Evolutionary conservation across 2,329 filamentous ascomycete species (phyloP).

Genomic region (Penicillium sclerotigenum): DNA sequence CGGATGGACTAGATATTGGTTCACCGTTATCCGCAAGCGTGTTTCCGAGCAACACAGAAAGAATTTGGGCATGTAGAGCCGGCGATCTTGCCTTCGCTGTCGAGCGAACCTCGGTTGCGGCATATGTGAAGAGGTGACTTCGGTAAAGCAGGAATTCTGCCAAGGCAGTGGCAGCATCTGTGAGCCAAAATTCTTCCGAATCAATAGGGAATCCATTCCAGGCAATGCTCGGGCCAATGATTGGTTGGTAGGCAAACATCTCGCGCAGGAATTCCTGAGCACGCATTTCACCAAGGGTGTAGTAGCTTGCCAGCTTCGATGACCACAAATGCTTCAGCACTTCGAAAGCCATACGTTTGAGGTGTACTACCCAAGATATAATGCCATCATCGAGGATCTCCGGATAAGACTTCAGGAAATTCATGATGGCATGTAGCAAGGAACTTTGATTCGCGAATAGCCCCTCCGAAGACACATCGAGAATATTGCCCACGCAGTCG

Average conservation of each 20-base stretch:
- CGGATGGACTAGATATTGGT: conserved; percentile 64
- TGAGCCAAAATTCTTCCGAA: conserved; percentile 65
- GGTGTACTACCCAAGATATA: conserved; percentile 64
- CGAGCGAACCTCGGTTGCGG: conserved; percentile 77
- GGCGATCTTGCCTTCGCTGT: conserved; percentile 69
- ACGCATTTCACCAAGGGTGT: conserved; percentile 77
- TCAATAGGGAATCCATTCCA: conserved; percentile 70
- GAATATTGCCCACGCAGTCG: conserved; percentile 65
- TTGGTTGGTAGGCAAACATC: conserved; percentile 66
- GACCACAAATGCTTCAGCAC: conserved; percentile 80
- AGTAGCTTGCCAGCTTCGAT: conserved; percentile 70
- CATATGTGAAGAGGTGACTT: conserved; percentile 77
- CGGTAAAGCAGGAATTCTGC: conserved; percentile 75
- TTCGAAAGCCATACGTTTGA: conserved; percentile 67
- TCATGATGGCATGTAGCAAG: conserved; percentile 77
- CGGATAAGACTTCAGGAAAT: conserved; percentile 67
- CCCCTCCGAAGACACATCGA: conserved; percentile 66
- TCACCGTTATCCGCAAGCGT: conserved; percentile 66
- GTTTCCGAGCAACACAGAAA: conserved; percentile 67
- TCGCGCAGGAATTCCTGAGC: conserved; percentile 76
- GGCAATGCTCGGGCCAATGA: conserved; percentile 64
- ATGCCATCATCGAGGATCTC: conserved; percentile 60
- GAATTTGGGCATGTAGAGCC: conserved; percentile 64
- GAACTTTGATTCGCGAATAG: conserved; percentile 70
- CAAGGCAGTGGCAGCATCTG: conserved; percentile 65